A percentile compares a stretch with the other conserved stretches of the same genome.
phyloP scores from a whole-genome alignment of 1,284 basidiomycete species.

The Laetiporus sulphureus region DNA sequence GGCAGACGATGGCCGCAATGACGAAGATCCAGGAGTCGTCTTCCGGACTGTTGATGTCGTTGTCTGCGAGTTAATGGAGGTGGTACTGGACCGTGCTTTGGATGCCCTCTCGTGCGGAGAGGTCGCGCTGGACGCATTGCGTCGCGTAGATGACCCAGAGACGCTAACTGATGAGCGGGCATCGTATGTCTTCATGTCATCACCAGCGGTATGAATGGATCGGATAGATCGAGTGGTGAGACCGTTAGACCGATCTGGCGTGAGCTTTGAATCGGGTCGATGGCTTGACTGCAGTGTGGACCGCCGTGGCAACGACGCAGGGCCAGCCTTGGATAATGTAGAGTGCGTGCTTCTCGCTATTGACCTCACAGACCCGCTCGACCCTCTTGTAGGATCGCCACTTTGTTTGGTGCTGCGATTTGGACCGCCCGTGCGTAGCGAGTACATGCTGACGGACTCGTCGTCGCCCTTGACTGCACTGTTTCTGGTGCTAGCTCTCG shows the following conservation, averaged over 20 bases:
- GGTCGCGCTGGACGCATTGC: slow-evolving; percentile 8
- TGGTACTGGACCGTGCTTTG: slow-evolving; percentile 29
- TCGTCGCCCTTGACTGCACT: slow-evolving; percentile 22
- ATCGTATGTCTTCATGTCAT: no score
- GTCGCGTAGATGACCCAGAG: slow-evolving; percentile 5
- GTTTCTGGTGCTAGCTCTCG: slow-evolving; percentile 7
- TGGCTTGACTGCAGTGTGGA: slow-evolving; percentile 22
- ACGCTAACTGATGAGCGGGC: no score
- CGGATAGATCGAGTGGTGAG: no score
- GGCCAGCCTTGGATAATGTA: slow-evolving; percentile 20
- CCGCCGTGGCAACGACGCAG: slow-evolving; percentile 22
- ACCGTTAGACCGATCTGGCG: no score
- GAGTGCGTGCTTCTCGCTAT: slow-evolving; percentile 38
- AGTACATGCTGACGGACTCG: slow-evolving; percentile 42
- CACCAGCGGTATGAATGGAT: no score
- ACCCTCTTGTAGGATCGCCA: slow-evolving; percentile 21
- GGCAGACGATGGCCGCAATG: slow-evolving; percentile 23
- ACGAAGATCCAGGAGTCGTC: slow-evolving; percentile 18
- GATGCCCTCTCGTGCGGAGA: slow-evolving; percentile 16
- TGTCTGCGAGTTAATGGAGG: slow-evolving; percentile 30
- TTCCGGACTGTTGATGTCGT: slow-evolving; percentile 36
- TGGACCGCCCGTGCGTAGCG: slow-evolving; percentile 51
- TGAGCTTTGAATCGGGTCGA: slow-evolving; percentile 64
- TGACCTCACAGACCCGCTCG: slow-evolving; percentile 38
- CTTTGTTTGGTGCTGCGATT: slow-evolving; percentile 36